These are phyloP conservation scores for Paracoccidioides lutzii DNA, from an alignment of 2,329 filamentous ascomycete species.

Conservation along the genomic window DNA sequence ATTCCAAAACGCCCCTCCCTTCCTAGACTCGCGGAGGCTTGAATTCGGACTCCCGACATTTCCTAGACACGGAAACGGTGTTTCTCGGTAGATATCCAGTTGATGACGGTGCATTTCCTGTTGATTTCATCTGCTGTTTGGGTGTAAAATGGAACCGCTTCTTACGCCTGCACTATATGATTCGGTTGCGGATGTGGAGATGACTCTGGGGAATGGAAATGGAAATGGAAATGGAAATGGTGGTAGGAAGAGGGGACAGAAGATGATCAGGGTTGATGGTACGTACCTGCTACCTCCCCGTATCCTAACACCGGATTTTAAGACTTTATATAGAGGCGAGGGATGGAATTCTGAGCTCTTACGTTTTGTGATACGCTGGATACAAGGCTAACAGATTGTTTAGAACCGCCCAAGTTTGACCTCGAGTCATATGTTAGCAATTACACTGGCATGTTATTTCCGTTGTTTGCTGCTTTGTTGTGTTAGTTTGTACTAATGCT, in stretches of 20 bases:
- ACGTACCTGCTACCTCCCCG: constrained; percentile 5
- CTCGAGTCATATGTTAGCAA: constrained; percentile 83
- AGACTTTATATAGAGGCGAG: background rate
- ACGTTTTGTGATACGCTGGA: too few species aligned
- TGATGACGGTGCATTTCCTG: background rate
- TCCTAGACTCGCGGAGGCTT: too few species aligned
- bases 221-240: background rate
- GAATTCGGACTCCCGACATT: too few species aligned
- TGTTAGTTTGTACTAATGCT: background rate
- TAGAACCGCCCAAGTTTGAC: constrained; percentile 76
- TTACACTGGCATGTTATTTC: constrained; percentile 53
- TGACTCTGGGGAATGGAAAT: background rate
- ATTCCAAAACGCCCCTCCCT: too few species aligned
- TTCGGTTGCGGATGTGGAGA: background rate
- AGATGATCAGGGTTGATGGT: constrained; percentile 21
- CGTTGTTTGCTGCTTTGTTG: background rate
- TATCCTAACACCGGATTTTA: background rate
- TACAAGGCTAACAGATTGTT: background rate
- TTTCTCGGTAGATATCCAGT: too few species aligned
- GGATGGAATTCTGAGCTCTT: too few species aligned
- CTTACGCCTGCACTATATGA: background rate
- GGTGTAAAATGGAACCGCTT: background rate
- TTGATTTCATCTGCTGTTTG: background rate
- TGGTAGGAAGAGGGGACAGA: background rate
- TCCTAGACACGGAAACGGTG: too few species aligned